phyloP scores from a whole-genome alignment of 768 basidiomycete genomes.

The Leccinum disarticulatum region DNA sequence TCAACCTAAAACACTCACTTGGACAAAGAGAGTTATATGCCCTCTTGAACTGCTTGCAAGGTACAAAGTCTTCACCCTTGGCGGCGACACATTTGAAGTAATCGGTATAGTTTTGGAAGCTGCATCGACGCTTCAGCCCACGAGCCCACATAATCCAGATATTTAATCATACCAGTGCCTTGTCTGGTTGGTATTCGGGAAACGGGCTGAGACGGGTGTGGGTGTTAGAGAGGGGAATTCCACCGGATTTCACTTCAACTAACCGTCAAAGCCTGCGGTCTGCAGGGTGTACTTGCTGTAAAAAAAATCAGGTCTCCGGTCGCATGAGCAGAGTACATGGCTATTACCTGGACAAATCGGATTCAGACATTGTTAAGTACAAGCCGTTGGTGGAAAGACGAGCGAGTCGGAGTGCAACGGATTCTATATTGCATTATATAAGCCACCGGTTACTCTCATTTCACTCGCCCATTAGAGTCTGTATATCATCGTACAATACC shows the following conservation, averaged over 20 bases:
- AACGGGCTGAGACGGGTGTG: constrained; percentile 58
- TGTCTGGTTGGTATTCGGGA: constrained; percentile 92
- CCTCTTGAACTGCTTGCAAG: constrained; percentile 98
- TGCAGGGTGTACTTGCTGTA: constrained; percentile 83
- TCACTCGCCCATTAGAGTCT: no score
- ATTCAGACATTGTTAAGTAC: constrained; percentile 55
- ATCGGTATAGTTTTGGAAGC: constrained; percentile 96
- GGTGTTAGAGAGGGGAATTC: constrained; percentile 7
- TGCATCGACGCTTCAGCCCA: constrained; percentile 28
- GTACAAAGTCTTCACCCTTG: constrained; percentile 97
- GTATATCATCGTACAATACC: background rate
- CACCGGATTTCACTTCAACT: constrained; percentile 19
- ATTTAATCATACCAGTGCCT: constrained; percentile 76
- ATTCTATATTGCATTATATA: constrained; percentile 37
- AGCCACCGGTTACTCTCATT: constrained; percentile 4
- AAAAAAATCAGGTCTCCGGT: constrained; percentile 17
- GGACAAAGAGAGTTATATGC: constrained; percentile 97
- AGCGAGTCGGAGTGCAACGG: constrained; percentile 28
- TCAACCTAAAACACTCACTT: constrained; percentile 56
- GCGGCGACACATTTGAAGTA: constrained; percentile 97
- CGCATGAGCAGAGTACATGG: background rate
- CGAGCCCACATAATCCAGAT: background rate
- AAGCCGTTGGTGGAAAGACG: constrained; percentile 43
- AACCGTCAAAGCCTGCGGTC: constrained; percentile 94
- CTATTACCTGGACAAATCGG: constrained; percentile 53